These are phyloP conservation scores for Amanita fuliginea DNA, from an alignment of 768 basidiomycete genomes.

Conservation along the genomic window DNA sequence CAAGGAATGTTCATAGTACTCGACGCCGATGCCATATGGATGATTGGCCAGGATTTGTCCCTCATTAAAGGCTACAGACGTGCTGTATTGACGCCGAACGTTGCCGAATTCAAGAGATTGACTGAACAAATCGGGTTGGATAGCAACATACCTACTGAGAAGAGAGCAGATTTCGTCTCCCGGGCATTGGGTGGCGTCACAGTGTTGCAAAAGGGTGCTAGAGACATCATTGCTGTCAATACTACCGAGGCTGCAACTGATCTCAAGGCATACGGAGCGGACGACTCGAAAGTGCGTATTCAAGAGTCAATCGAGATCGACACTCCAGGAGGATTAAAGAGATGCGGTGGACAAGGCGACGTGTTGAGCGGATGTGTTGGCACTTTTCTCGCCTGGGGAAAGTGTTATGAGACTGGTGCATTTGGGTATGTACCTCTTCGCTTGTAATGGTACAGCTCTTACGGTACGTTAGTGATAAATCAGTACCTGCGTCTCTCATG, in stretches of 20 bases:
- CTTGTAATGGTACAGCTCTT: neutral
- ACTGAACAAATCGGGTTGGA: slow-evolving; percentile 64
- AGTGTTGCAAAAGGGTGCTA: slow-evolving; percentile 77
- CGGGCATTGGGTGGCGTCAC: slow-evolving; percentile 76
- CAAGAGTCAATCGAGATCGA: slow-evolving; percentile 58
- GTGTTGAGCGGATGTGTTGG: slow-evolving; percentile 84
- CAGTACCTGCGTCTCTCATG: slow-evolving; percentile 49
- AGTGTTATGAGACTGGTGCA: slow-evolving; percentile 79
- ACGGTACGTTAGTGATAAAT: slow-evolving; percentile 32
- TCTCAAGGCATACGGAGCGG: slow-evolving; percentile 26
- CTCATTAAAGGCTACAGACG: slow-evolving; percentile 78
- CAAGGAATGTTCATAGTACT: slow-evolving; percentile 84
- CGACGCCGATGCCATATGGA: slow-evolving; percentile 87
- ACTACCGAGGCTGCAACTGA: slow-evolving; percentile 45
- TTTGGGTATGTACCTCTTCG: slow-evolving; percentile 49
- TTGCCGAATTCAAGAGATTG: slow-evolving; percentile 84
- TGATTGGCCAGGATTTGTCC: slow-evolving; percentile 64
- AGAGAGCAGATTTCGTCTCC: slow-evolving; percentile 66
- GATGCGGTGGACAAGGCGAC: slow-evolving; percentile 96
- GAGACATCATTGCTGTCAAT: slow-evolving; percentile 75
- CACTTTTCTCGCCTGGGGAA: slow-evolving; percentile 89
- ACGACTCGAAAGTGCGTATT: slow-evolving; percentile 39
- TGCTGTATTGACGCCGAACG: slow-evolving; percentile 88
- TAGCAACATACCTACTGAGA: slow-evolving; percentile 33
- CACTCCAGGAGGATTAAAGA: slow-evolving; percentile 70